A percentile compares a stretch with the other conserved stretches of the same genome.
These are phyloP conservation scores for Kodamaea lidongshanica DNA, from an alignment of 805 yeast species.

Conservation along the genomic window DNA sequence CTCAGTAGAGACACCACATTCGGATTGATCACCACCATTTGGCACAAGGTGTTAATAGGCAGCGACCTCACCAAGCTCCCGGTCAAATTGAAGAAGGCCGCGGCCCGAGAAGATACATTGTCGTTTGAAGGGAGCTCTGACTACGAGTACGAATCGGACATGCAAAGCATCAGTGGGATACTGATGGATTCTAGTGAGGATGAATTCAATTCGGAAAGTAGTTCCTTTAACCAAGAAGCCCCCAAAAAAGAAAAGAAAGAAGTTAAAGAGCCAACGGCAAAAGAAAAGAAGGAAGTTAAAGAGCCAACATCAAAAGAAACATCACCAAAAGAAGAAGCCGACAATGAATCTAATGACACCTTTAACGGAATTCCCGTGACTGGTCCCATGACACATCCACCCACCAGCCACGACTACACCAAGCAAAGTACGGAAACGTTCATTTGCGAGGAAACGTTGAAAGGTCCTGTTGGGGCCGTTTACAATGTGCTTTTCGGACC, in stretches of 20 bases:
- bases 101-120: too few species aligned
- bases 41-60: conserved; percentile 46
- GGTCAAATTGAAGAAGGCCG: not conserved
- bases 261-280: conserved; percentile 4
- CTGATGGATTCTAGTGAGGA: conserved; percentile 8
- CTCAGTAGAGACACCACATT: conserved; percentile 73
- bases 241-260: conserved; percentile 9
- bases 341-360: conserved; percentile 14
- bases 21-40: conserved; percentile 60
- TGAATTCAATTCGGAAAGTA: conserved; percentile 11
- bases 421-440: conserved; percentile 48
- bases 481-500: conserved; percentile 67
- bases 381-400: conserved; percentile 62
- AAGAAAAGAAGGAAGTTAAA: conserved; percentile 13
- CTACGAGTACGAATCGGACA: conserved; percentile 7
- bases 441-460: conserved; percentile 46
- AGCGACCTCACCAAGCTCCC: conserved; percentile 9
- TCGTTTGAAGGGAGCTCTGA: conserved; percentile 1
- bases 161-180: conserved; percentile 1
- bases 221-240: conserved; percentile 14
- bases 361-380: conserved; percentile 38
- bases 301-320: conserved; percentile 1
- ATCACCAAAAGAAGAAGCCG: conserved; percentile 1
- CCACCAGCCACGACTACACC: conserved; percentile 46
- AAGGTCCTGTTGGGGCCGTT: conserved; percentile 74